Base-by-base conservation (phyloP, 139 green algal genomes). In the Auxenochlorella pyrenoidosa region DNA sequence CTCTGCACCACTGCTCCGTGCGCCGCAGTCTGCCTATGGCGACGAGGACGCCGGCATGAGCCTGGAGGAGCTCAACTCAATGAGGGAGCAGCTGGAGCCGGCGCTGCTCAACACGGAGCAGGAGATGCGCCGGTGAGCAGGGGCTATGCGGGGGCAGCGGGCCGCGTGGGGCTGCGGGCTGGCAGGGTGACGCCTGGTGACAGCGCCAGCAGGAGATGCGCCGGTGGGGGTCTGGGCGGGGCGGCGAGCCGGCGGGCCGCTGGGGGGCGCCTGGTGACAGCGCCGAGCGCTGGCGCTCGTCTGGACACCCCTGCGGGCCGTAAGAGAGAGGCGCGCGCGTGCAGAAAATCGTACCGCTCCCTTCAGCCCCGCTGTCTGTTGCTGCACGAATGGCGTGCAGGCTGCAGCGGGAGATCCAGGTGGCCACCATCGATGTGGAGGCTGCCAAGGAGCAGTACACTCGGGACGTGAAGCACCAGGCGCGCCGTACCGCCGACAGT, bases 1-100 rank as follows among this genome's bases (percentile, higher is more conserved):
- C n/a, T n/a, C n/a, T n/a, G n/a, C 47, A 32, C 75, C 75, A 41
- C 68, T n/a, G n/a, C 32, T 2, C n/a, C 68, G 4, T 41, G 6
- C n/a, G 3, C 73, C 44, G 36, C 76, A 82, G 76, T 66, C 76
- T 5, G 8, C 21, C 22, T 89, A 88, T 51, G 44, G 47, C 12
- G 78, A 89, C 44, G 90, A 92, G 13, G 89, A 92, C 63, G 36
- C 88, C 1, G 24, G 70, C 30, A 81, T 84, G 30, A 47, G 34
- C 24, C 12, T 87, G n/a, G 87, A 92, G 44, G 82, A 94, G 79
- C 65, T 95, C 79, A 58, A 94, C 75, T 54, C 75, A 32, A 85
- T 40, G 47, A 21, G 78, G 22, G 60, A 19, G 18, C 54, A 75
- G 4, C 75, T 95, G 76, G 70, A 84, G 59, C 60, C 78, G n/a